These are phyloP conservation scores for Catharanthus roseus DNA, from an alignment of 257 asterid species.

Conservation along the genomic window DNA sequence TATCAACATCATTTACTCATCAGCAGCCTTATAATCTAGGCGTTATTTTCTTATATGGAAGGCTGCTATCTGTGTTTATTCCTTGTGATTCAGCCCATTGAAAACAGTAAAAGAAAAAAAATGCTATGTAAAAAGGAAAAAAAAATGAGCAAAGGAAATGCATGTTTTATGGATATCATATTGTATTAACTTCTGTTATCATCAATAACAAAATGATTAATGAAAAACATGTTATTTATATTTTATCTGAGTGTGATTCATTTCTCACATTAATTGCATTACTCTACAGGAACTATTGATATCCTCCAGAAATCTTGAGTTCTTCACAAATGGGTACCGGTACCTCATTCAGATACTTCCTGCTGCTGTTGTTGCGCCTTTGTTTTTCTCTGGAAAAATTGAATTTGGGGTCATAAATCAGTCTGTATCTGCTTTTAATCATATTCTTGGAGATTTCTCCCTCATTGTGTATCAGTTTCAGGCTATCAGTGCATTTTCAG, in stretches of 20 bases:
- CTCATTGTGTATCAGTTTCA: slow-evolving; percentile 80
- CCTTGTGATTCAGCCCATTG: background rate
- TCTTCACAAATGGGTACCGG: slow-evolving; percentile 90
- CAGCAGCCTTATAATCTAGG: background rate
- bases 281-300: slow-evolving; percentile 71
- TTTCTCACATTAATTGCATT: slow-evolving; percentile 22
- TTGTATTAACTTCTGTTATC: background rate
- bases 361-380: slow-evolving; percentile 95
- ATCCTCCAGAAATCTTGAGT: slow-evolving; percentile 89
- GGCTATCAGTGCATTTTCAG: slow-evolving; percentile 95
- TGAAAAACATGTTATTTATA: background rate
- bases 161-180: background rate
- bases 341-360: slow-evolving; percentile 94
- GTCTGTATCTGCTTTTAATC: slow-evolving; percentile 83
- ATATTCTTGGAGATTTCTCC: slow-evolving; percentile 90
- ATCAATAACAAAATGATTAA: background rate
- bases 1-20: background rate
- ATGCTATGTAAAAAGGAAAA: background rate
- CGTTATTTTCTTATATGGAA: background rate
- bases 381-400: slow-evolving; percentile 92
- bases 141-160: background rate
- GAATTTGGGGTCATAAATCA: slow-evolving; percentile 96
- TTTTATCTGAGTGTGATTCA: slow-evolving; percentile 2
- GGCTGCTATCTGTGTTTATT: background rate
- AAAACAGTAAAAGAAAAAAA: background rate